These are phyloP conservation scores for Phyllosticta ampelicida DNA, from an alignment of 2,329 filamentous ascomycete species.

Conservation along the genomic window DNA sequence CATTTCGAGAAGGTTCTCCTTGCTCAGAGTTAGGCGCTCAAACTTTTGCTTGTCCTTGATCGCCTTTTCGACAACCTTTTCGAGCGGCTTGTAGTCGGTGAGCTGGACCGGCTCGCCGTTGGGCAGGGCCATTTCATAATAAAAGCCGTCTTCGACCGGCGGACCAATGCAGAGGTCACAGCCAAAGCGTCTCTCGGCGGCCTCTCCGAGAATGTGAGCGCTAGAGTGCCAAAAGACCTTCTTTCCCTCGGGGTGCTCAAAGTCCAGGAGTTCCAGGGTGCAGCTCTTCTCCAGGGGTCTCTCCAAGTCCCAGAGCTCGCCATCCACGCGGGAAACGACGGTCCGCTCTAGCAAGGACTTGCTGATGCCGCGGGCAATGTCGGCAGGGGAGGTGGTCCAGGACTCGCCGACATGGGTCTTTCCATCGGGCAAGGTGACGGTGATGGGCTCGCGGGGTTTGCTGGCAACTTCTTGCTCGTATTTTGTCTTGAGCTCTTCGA, in stretches of 20 bases:
- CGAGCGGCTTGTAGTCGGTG: slow-evolving; percentile 73
- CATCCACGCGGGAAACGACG: slow-evolving; percentile 77
- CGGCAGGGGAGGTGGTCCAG: slow-evolving; percentile 82
- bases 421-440: slow-evolving; percentile 62
- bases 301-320: slow-evolving; percentile 85
- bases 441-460: slow-evolving; percentile 64
- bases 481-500: slow-evolving; percentile 78
- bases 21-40: slow-evolving; percentile 77
- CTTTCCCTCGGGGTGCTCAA: slow-evolving; percentile 66
- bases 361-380: slow-evolving; percentile 67
- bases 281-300: slow-evolving; percentile 81
- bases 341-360: slow-evolving; percentile 79
- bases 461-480: slow-evolving; percentile 64
- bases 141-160: slow-evolving; percentile 84
- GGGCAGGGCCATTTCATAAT: slow-evolving; percentile 89
- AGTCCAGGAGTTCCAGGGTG: slow-evolving; percentile 73
- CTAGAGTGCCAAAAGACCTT: slow-evolving; percentile 98
- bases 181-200: slow-evolving; percentile 78
- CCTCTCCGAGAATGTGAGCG: slow-evolving; percentile 92
- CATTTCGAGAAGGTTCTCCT: slow-evolving; percentile 88
- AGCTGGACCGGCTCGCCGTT: slow-evolving; percentile 60
- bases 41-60: slow-evolving; percentile 97
- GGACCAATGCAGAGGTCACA: slow-evolving; percentile 91
- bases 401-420: slow-evolving; percentile 62
- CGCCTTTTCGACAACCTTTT: slow-evolving; percentile 68